Evolutionary conservation across 1,284 basidiomycete species (phyloP).

Genomic region (Paramarasmius palmivorus): DNA sequence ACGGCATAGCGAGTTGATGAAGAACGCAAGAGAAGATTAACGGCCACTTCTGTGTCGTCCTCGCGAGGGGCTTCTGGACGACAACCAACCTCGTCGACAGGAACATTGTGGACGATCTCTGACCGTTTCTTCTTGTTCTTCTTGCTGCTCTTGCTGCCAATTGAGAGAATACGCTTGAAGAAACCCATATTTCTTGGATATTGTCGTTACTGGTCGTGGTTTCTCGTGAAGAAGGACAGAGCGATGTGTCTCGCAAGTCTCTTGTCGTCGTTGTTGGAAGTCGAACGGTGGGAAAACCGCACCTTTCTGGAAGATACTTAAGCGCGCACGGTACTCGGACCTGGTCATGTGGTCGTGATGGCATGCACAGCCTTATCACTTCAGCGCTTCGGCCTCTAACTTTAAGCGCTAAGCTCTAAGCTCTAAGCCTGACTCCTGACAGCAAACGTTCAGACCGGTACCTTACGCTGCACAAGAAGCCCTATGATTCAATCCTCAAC

Average conservation of each 20-base stretch:
- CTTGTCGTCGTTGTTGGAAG: constrained; percentile 1
- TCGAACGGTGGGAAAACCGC: too few species aligned
- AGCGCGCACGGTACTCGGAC: too few species aligned
- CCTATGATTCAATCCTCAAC: too few species aligned
- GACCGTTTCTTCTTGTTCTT: constrained; percentile 53
- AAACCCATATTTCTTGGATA: constrained; percentile 56
- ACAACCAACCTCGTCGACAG: constrained; percentile 12
- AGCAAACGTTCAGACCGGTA: too few species aligned
- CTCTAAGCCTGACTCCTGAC: too few species aligned
- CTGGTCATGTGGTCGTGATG: too few species aligned
- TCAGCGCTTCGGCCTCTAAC: too few species aligned
- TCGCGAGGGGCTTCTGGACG: constrained; percentile 26
- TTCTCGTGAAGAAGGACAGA: constrained; percentile 11
- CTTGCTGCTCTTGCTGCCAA: constrained; percentile 66
- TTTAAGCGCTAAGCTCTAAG: too few species aligned
- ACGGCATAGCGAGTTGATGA: constrained; percentile 66
- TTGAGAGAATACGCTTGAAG: constrained; percentile 68
- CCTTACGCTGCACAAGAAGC: too few species aligned
- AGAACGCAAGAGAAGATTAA: constrained; percentile 66
- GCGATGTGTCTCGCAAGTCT: background rate
- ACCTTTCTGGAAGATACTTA: too few species aligned
- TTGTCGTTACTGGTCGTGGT: constrained; percentile 14
- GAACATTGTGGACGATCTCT: constrained; percentile 28
- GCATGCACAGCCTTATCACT: too few species aligned
- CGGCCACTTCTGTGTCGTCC: constrained; percentile 58